Base-by-base conservation (phyloP, 495 filamentous ascomycete genomes). In the Emericellopsis terricola region DNA sequence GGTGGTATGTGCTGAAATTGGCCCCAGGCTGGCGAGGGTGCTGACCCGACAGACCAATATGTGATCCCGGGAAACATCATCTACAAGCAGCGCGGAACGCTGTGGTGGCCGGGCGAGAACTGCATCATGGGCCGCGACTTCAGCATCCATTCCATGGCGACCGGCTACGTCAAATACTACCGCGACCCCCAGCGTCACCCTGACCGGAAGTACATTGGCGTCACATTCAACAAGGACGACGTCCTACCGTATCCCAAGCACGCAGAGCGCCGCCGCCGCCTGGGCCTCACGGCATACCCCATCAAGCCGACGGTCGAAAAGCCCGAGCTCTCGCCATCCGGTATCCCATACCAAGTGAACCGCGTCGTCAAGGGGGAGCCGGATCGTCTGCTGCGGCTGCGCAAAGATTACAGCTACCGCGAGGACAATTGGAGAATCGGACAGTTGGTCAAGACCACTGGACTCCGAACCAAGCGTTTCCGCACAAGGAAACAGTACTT, bases 61-160 rank as follows among this genome's bases (percentile, higher is more conserved):
- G 89, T 99, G 9, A 73, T 86, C 30, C 74, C 83, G 2, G 91
- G 91, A 18, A 93, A 89, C 65, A 96, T 99, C 53, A 86, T 99
- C 57, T 99, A 91, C 71, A 76, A 78, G 41, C 89, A 99, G 57
- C 78, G 89, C 38, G 89, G 89, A 40, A 87, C 91, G 17, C 69
- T 74, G 49, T 99, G 89, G 89, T 84, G 76, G 49, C 73, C 89
- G 2, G 89, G 89, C 42, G 87, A 94, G 50, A 93, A 94, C 58
- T 80, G 78, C 50, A 76, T 65, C 38, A 82, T 94, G 67, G 89
- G 89, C 10, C 73, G 87, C n/a, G 86, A 96, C 57, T 89, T 94
- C 64, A 94, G 87, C 19, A 93, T 99, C 60, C 93, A 79, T 53
- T 81, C 89, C 24, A 69, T 69, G 20, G 62, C 76, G 21, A 60